Evolutionary conservation across 2,329 filamentous ascomycete species (phyloP).

Genomic region (Colletotrichum sp.): DNA sequence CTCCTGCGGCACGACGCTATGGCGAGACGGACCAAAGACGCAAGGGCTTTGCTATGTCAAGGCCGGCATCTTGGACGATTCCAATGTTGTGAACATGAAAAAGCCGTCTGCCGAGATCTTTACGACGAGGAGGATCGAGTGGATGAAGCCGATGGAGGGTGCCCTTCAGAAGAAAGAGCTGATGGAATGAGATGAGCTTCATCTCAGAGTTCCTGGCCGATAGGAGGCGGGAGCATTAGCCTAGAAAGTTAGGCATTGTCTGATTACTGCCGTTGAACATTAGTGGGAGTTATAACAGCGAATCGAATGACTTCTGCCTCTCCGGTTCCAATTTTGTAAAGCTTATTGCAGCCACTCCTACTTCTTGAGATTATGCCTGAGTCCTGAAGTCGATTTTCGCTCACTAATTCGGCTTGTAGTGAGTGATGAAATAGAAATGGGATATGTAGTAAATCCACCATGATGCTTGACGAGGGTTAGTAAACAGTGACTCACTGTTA

Average conservation of each 20-base stretch:
- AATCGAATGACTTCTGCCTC: neutral
- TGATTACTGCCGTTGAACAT: neutral
- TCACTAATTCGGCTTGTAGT: neutral
- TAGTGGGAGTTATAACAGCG: neutral
- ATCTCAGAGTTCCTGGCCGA: neutral
- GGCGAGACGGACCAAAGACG: neutral
- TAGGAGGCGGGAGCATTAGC: neutral
- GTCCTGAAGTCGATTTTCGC: accelerated
- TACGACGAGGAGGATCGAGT: neutral
- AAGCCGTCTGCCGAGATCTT: conserved; percentile 1
- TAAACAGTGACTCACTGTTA: neutral
- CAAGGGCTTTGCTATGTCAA: conserved; percentile 1
- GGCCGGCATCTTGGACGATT: neutral
- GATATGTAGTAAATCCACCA: neutral
- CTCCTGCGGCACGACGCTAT: neutral
- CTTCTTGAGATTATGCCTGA: neutral
- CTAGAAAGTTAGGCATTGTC: neutral
- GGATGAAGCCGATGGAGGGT: neutral
- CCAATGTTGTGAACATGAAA: neutral
- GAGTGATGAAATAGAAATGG: neutral
- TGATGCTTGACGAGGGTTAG: neutral
- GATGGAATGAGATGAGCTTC: neutral
- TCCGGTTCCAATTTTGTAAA: neutral
- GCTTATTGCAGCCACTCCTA: neutral
- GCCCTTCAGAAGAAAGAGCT: conserved; percentile 1